Percentiles rank a stretch among this genome's conserved stretches.
These are phyloP conservation scores for Urtica urens DNA, from an alignment of 306 rosid species.

Conservation along the genomic window DNA sequence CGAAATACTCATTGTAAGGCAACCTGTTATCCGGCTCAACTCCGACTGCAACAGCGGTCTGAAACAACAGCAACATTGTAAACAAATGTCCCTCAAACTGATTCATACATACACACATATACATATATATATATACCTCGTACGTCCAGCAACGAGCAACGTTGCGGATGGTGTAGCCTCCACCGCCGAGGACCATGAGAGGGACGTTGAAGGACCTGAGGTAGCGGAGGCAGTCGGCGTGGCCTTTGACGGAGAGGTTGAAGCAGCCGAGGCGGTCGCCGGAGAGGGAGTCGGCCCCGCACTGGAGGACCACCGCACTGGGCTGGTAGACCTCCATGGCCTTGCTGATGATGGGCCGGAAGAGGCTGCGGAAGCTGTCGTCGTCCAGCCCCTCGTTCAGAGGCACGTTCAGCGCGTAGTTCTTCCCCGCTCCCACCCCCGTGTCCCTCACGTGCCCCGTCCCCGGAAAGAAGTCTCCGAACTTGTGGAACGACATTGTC, in stretches of 20 bases:
- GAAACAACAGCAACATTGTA: slow-evolving; percentile 20
- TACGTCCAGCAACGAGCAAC: slow-evolving; percentile 98
- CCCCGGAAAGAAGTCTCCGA: slow-evolving; percentile 88
- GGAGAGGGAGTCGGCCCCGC: slow-evolving; percentile 85
- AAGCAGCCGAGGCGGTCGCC: slow-evolving; percentile 89
- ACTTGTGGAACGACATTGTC: slow-evolving; percentile 84
- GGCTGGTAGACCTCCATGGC: slow-evolving; percentile 86
- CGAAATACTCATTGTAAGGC: slow-evolving; percentile 81
- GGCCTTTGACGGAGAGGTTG: slow-evolving; percentile 85
- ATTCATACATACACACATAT: not conserved
- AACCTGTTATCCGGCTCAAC: slow-evolving; percentile 83
- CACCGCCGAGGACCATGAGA: slow-evolving; percentile 84
- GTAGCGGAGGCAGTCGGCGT: slow-evolving; percentile 82
- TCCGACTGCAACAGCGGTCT: slow-evolving; percentile 94
- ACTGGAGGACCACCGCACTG: slow-evolving; percentile 81
- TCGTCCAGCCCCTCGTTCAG: slow-evolving; percentile 84
- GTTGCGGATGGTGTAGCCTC: slow-evolving; percentile 84
- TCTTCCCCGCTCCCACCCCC: slow-evolving; percentile 66
- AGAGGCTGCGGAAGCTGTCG: slow-evolving; percentile 59
- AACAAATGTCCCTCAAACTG: slow-evolving; percentile 9
- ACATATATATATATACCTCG: slow-evolving; percentile 36
- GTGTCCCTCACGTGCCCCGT: slow-evolving; percentile 71
- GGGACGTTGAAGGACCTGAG: slow-evolving; percentile 77
- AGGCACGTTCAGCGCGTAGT: slow-evolving; percentile 73
- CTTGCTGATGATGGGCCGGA: slow-evolving; percentile 59